Evolutionary conservation across 306 rosid genomes (phyloP), one percentile per base, ranked within the genome.

Genomic region (Gillenia trifoliata): DNA sequence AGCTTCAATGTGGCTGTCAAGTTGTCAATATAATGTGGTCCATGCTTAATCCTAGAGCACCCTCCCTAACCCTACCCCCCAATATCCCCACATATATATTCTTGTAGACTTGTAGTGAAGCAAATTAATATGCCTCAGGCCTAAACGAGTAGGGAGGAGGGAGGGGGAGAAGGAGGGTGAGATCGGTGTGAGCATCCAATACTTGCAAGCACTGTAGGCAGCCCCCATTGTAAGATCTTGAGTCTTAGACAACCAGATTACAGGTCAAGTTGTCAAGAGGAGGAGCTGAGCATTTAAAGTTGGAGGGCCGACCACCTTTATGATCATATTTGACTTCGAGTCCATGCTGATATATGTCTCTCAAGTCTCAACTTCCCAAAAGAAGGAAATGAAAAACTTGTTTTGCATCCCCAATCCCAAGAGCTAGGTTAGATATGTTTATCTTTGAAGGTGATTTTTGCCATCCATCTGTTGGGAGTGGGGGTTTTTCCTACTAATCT

Each of bases 241-340:
- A 5, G 6, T 56, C 38, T 43, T 43, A 1, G 26, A 56, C 65
- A 55, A 34, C 38, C 38, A 57, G 50, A 54, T n/a, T 16, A 22
- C 34, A n/a, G 9, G 57, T 54, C 59, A n/a, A 33, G 57, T 60
- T 16, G 75, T 67, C 70, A 5, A 68, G 20, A 11, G 13, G 66
- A 60, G 36, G 23, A 74, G 66, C n/a, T 15, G 26, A 19, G 15
- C 22, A 60, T 28, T 73, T 79, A 50, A 50, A 70, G 29, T 17
- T 68, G 60, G 71, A 74, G 60, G 71, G 67, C 79, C 65, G 50
- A 60, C 66, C 79, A 28, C 45, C 31, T 45, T 45, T 45, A 45
- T 5, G 25, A 25, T 33, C 57, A 23, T 67, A 31, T 38, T 47
- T 68, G 83, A 74, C 79, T 61, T 31, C 31, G 57, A 25, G 20